Evolutionary conservation across 345 rosid genomes (phyloP), one percentile per base, ranked within the genome.

Genomic region (Eucalyptus rudis): DNA sequence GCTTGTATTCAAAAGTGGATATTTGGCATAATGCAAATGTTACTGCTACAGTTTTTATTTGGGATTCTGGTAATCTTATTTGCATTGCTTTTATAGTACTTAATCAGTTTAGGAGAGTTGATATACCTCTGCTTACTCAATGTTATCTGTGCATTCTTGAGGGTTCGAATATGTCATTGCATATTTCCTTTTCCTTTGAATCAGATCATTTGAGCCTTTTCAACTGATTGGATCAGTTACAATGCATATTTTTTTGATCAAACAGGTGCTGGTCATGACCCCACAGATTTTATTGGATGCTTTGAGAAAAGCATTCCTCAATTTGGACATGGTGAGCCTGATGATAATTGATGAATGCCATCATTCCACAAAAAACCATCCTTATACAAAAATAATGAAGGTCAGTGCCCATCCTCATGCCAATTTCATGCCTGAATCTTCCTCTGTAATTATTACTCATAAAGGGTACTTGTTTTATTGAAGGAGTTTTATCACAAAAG

Each of bases 221-320:
- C 15, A 52, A 16, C 29, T 49, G 80, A 47, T 87, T 45, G 83
- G 31, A 49, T 71, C 50, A 22, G 45, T 52, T 17, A 24, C 9
- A 49, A 40, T 40, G 29, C 7, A 43, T 76, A 76, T 50, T 49
- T 31, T 86, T 89, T 47, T 58, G 90, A 66, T 89, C 85, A 88
- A 89, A 84, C 89, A 97, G 99, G 97, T 98, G 68, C 85, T 98
- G 87, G 99, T 98, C 80, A 96, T 98, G 99, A 98, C 98, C 89
- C 99, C 99, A 31, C 99, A 97, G 76, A 93, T 97, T 90, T 94
- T 98, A 54, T 89, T 95, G 91, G 96, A 98, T 93, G 94, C 96
- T 86, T 93, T 98, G 86, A 92, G 96, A 88, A 95, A 94, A 88
- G 93, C 94, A 59, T 97, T 92, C 90, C 86, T 98, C 91, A 95